Base-by-base conservation (phyloP, 2,329 filamentous ascomycete species). In the Sclerotinia nivalis region DNA sequence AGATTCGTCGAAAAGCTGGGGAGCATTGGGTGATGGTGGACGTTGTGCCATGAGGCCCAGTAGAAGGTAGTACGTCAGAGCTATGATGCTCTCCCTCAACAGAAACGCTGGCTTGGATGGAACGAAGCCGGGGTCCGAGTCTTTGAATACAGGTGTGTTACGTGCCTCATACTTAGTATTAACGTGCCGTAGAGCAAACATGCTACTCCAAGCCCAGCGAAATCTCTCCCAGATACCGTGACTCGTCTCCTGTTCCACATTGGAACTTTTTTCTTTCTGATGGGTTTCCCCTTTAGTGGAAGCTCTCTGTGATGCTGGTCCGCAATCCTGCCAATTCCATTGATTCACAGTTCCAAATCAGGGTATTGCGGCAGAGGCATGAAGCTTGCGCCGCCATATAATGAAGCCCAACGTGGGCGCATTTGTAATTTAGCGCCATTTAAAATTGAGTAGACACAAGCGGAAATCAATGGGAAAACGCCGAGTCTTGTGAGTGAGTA, bases 201-300 rank as follows among this genome's bases (percentile, higher is more conserved):
- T 60, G n/a, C 58, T 60, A 25, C 58, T 60, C 58, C 58, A 60
- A 4, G 58, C 58, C 58, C 22, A 60, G 37, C 58, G n/a, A 10
- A 59, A 59, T 34, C 22, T 59, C 37, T 28, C 55, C 55, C 55
- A 59, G 13, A 13, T 22, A 37, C 31, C 20, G 28, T 59, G 55
- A 15, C 22, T 18, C 15, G 5, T 59, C 55, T 15, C 9, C 20
- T 8, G 34, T 34, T 8, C 34, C 34, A 34, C 34, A 34, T 37
- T 31, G 1, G 55, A 31, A 20, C 31, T 22, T 18, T 22, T 34
- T 8, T 59, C 55, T 59, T 40, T 45, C 58, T 45, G 20, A 43
- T 12, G 6, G 34, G 40, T 59, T 22, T 60, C 10, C 25, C 4
- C 40, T 43, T 20, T 60, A 13, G 7, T 60, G 10, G 4, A n/a